Evolutionary conservation across 306 rosid genomes (phyloP), one percentile per base, ranked within the genome.

Genomic region (Vigna angularis): DNA sequence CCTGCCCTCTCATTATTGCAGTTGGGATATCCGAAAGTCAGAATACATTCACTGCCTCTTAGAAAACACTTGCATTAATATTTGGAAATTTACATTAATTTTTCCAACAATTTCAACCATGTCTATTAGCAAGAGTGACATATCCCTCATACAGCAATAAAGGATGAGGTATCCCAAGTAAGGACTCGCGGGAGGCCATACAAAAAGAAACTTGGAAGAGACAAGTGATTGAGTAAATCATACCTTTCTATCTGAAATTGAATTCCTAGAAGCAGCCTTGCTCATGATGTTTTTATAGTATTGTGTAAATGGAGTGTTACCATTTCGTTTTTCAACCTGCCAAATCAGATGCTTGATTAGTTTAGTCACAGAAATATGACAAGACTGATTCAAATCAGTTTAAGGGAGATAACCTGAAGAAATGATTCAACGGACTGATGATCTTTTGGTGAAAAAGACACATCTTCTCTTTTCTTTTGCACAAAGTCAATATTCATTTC

Each of bases 361-460:
- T 74, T n/a, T 24, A 70, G 66, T 66, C 72, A 74, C 61, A 72
- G 4, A 56, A 53, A 34, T 55, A 55, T 38, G 68, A 55, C 45
- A 66, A 76, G 26, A 59, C 18, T n/a, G n/a, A 83, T 30, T 63
- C 32, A 28, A 24, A 36, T 24, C 5, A 9, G 28, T 66, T 42
- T 22, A 69, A 71, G 7, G 24, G 64, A 63, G 73, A 75, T 83
- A 64, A 95, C 98, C 97, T 87, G 96, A 89, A 93, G 96, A 88
- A 95, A 93, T 51, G 82, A 69, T 79, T 88, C 98, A 22, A 86
- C 90, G 42, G 87, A 85, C 84, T 86, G 93, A 68, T 83, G 91
- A 84, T 95, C 98, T 51, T 86, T 91, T 0, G 99, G 99, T 47
- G 97, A 93, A 88, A 93, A 93, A 55, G 95, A 73, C 75, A 62